phyloP scores from a whole-genome alignment of 2,329 filamentous ascomycete genomes.

The Mycogone perniciosa region DNA sequence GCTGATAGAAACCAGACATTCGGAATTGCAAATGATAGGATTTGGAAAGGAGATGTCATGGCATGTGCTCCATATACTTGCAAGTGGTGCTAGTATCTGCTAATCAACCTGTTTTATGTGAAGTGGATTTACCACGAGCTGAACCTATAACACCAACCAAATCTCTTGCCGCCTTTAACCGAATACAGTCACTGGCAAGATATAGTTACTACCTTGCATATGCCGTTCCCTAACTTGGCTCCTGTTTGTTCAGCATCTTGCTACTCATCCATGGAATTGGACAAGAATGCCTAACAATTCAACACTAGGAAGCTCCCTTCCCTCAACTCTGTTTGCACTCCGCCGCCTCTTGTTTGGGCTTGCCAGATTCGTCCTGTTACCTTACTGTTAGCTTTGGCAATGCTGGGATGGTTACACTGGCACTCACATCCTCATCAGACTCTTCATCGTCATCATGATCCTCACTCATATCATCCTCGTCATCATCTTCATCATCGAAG shows the following conservation, averaged over 20 bases:
- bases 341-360: conserved; percentile 88
- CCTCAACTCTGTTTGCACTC: conserved; percentile 92
- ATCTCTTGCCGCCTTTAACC: neutral
- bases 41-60: no score
- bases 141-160: no score
- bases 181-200: neutral
- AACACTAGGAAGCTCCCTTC: conserved; percentile 28
- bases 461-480: conserved; percentile 78
- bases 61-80: no score
- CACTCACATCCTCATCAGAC: conserved; percentile 68
- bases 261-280: neutral
- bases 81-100: no score
- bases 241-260: neutral
- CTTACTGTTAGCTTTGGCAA: conserved; percentile 14
- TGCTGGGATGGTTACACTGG: neutral
- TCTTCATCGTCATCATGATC: conserved; percentile 79
- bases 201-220: neutral
- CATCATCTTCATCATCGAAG: conserved; percentile 85
- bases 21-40: no score
- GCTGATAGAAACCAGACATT: no score
- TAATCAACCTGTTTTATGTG: no score
- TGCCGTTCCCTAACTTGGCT: neutral
- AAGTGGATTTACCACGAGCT: no score
- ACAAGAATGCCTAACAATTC: neutral
- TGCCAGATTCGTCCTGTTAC: conserved; percentile 70